Evolutionary conservation across 225 moss, liverwort and hornwort species (phyloP).

Genomic region (Physcomitrium patens): DNA sequence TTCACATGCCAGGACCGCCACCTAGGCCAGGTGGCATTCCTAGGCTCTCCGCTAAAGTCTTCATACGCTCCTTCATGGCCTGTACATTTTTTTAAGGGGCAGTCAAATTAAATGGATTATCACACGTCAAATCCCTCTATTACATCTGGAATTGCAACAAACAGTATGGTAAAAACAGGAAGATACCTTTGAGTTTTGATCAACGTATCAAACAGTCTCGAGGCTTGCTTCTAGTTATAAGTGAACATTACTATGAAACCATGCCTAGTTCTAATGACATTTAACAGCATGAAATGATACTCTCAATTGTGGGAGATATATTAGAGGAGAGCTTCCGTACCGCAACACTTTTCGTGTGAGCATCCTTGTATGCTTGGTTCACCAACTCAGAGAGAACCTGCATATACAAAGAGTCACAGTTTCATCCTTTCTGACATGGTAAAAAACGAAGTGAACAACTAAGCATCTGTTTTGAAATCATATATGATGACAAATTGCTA

Average conservation of each 20-base stretch:
- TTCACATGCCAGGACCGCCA: conserved; percentile 52
- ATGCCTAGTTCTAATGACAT: neutral
- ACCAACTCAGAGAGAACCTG: conserved; percentile 69
- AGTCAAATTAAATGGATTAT: neutral
- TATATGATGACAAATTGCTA: neutral
- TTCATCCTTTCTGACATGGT: neutral
- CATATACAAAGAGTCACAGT: conserved; percentile 26
- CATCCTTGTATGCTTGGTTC: conserved; percentile 97
- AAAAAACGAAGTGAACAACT: conserved; percentile 15
- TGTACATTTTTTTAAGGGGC: conserved; percentile 29
- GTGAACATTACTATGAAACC: no score
- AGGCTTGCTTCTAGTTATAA: no score
- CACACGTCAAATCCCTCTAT: no score
- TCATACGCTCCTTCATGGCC: conserved; percentile 99
- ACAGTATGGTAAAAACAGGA: no score
- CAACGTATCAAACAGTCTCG: no score
- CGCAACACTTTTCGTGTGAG: conserved; percentile 92
- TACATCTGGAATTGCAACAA: no score
- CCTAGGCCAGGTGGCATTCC: conserved; percentile 89
- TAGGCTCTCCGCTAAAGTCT: conserved; percentile 90
- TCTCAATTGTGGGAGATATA: conserved; percentile 11
- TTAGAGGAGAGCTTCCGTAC: conserved; percentile 31
- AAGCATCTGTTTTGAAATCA: neutral
- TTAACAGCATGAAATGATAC: conserved; percentile 13
- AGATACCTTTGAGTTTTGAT: no score